Base-by-base conservation (phyloP, 441 rosid species). In the Brassica hybrid region DNA sequence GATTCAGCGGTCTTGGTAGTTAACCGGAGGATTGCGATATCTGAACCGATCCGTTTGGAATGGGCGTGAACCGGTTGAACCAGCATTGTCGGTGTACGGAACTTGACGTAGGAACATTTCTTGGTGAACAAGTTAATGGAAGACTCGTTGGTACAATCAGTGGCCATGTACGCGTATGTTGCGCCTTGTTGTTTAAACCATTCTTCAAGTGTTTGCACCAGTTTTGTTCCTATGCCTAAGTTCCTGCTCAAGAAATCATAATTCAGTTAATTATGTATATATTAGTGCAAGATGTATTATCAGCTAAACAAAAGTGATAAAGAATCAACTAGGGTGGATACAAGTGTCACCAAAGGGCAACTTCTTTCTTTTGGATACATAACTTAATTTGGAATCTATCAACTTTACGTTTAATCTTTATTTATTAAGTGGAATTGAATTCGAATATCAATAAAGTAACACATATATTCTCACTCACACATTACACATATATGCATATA, bases 1-100 rank as follows among this genome's bases (percentile, higher is more conserved):
- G 72, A 41, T 65, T 76, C 85, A 0, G 92, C 87, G 0, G 84
- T 50, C 61, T 56, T 38, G 0, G 83, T 76, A 34, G 79, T 54
- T 5, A 89, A 73, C 14, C 27, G 79, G 50, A 85, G 57, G 10
- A 90, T 83, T 0, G 88, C 14, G 1, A 80, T 19, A 18, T 16
- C 81, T 0, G 85, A 71, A 17, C 73, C 36, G n/a, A 83, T 7
- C 0, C 82, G 70, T 63, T 89, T 84, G 67, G 72, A 74, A 66
- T 92, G 94, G 21, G 89, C 94, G 19, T 90, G 92, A 58, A 90
- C 92, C 2, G 97, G 97, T 62, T 90, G 91, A 50, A 90, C 91
- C 74, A 89, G 34, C 86, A 90, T 74, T 1, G 88, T 81, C 0
- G 85, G 94, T 34, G 89, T 83, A 1, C 90, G 85, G 43, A 88